These are phyloP conservation scores for Colletotrichum tofieldiae DNA, from an alignment of 2,329 filamentous ascomycete genomes.

Conservation along the genomic window DNA sequence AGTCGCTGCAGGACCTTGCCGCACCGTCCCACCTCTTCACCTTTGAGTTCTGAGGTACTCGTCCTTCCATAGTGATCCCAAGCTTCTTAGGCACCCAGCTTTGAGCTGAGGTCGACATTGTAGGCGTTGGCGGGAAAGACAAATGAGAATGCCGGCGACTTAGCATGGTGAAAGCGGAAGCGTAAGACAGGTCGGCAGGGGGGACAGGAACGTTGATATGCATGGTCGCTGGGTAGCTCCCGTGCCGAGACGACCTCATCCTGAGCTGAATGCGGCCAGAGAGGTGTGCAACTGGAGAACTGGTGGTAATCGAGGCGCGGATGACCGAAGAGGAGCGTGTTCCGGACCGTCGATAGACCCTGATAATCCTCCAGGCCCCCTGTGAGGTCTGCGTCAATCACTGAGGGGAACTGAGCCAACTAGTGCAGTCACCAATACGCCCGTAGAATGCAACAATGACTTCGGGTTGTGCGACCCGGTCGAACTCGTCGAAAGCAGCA, in stretches of 20 bases:
- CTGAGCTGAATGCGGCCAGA: slow-evolving; percentile 34
- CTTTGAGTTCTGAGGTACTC: slow-evolving; percentile 46
- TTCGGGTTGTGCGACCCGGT: slow-evolving; percentile 1
- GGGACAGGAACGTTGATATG: slow-evolving; percentile 36
- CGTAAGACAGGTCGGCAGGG: slow-evolving; percentile 9
- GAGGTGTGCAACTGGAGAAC: not conserved
- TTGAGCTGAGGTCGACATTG: slow-evolving; percentile 27
- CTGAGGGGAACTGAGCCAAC: slow-evolving; percentile 9
- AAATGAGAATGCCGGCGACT: slow-evolving; percentile 26
- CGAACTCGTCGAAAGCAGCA: slow-evolving; percentile 37
- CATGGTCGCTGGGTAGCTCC: slow-evolving; percentile 1
- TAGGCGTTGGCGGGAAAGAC: slow-evolving; percentile 22
- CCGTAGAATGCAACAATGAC: slow-evolving; percentile 32
- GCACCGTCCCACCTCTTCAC: slow-evolving; percentile 69
- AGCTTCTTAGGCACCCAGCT: slow-evolving; percentile 55
- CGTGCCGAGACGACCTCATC: slow-evolving; percentile 1
- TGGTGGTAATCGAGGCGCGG: slow-evolving; percentile 23
- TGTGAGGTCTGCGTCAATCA: slow-evolving; percentile 24
- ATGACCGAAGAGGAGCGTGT: slow-evolving; percentile 27
- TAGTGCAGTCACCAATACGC: slow-evolving; percentile 26
- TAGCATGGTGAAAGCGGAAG: slow-evolving; percentile 16
- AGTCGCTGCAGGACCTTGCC: slow-evolving; percentile 58
- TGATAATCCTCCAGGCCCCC: slow-evolving; percentile 1
- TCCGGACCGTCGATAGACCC: slow-evolving; percentile 19
- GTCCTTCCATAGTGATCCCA: slow-evolving; percentile 51